Evolutionary conservation across 495 filamentous ascomycete genomes (phyloP), one percentile per base, ranked within the genome.

Genomic region (Aspergillus funiculosus): DNA sequence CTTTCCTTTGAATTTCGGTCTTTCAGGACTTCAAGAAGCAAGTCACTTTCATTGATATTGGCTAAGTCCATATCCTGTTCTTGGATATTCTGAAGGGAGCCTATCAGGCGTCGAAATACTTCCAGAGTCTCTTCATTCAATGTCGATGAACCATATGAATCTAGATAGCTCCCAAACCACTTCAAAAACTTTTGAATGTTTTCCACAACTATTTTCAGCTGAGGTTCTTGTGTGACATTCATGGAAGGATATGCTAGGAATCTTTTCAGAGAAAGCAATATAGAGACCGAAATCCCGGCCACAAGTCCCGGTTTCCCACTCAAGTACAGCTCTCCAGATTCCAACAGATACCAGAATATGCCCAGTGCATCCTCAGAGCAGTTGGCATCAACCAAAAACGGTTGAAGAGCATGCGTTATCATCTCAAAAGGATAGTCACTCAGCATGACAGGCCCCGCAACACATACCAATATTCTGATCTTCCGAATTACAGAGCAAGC

Each of bases 301-400:
- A 92, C 71, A 55, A 97, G 94, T 1, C 81, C 78, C 5, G 87
- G 85, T 0, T 72, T 68, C 22, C 77, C 64, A 7, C 54, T 60
- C 19, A 97, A 67, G 57, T 92, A 83, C 15, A 65, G 43, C 13
- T 69, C 73, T 5, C 94, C 90, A 32, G 75, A 68, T 5, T 78
- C 72, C 6, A 97, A 63, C 2, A 99, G 74, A 58, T 95, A 96
- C 67, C 88, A 87, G 30, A 87, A 74, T 24, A 99, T 76, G 0
- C 89, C 91, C 24, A 97, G 66, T 4, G 87, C 80, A 68, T 99
- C 92, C 52, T 95, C 87, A n/a, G 89, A 85, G 61, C 90, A 97
- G 56, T 89, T 80, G 2, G 79, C 67, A 54, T 96, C 86, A 1
- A 79, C 78, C 14, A 96, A 71, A 50, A 86, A 95, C 1, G 83